Conservation (phyloP, 2,329 filamentous ascomycete genomes). For the Aspergillus thermomutatus region DNA sequence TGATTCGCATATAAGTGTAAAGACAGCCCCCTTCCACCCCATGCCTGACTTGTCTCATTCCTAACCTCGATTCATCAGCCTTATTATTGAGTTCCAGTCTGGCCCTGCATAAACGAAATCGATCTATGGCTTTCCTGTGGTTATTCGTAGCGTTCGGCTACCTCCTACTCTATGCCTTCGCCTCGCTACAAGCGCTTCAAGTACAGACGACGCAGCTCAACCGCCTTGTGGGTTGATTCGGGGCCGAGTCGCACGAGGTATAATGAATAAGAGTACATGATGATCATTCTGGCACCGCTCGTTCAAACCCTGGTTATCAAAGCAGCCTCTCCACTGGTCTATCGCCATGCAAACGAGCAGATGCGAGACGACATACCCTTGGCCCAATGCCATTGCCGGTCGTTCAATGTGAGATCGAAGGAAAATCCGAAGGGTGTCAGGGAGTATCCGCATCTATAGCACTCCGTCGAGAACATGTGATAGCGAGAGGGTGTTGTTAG, state of each 20-base stretch:
- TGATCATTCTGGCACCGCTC: not conserved
- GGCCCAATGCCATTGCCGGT: not conserved
- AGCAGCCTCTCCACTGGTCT: not conserved
- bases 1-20: not conserved
- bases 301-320: not conserved
- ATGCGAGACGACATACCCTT: not conserved
- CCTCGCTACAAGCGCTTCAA: slow-evolving; percentile 20
- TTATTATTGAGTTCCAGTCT: not conserved
- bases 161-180: slow-evolving; percentile 34
- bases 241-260: not conserved
- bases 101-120: not conserved
- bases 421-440: not conserved
- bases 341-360: not conserved
- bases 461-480: not conserved
- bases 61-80: not conserved
- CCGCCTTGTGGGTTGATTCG: slow-evolving; percentile 19
- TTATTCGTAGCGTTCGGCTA: slow-evolving; percentile 35
- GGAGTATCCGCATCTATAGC: not conserved
- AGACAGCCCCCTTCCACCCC: not conserved
- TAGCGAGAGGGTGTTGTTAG: not conserved
- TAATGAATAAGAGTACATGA: not conserved
- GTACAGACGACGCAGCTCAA: slow-evolving; percentile 7
- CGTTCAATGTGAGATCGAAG: not conserved
- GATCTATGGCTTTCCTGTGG: slow-evolving; percentile 28
- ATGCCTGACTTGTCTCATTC: not conserved